Conservation (phyloP, 2,329 filamentous ascomycete genomes). For the Aspergillus puulaauensis region DNA sequence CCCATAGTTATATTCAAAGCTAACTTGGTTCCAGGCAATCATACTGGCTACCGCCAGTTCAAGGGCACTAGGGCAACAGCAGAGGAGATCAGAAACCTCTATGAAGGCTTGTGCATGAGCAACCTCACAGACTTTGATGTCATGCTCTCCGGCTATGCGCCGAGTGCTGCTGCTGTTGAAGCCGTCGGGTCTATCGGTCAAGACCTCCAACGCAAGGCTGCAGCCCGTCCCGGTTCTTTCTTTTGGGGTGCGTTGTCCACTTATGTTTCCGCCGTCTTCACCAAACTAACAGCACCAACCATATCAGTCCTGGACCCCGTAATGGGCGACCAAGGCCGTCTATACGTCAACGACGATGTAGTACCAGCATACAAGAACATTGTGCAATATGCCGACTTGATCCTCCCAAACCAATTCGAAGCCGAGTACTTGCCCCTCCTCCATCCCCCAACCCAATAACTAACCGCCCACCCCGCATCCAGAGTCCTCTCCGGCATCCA, state of each 20-base stretch:
- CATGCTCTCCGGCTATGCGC: slow-evolving; percentile 92
- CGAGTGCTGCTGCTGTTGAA: slow-evolving; percentile 78
- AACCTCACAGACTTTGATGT: slow-evolving; percentile 88
- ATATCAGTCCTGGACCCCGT: slow-evolving; percentile 81
- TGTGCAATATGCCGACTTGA: slow-evolving; percentile 79
- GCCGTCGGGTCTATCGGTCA: slow-evolving; percentile 81
- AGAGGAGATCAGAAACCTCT: slow-evolving; percentile 79
- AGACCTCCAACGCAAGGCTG: slow-evolving; percentile 70
- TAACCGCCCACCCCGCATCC: background rate
- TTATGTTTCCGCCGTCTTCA: background rate
- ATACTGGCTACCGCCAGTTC: slow-evolving; percentile 87
- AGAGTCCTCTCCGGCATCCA: slow-evolving; percentile 83
- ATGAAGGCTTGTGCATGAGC: slow-evolving; percentile 78
- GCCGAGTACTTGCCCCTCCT: slow-evolving; percentile 65
- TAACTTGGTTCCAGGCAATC: slow-evolving; percentile 68
- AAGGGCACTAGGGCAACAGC: slow-evolving; percentile 81
- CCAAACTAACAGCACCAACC: slow-evolving; percentile 3
- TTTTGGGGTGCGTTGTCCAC: slow-evolving; percentile 68
- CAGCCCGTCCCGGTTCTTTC: slow-evolving; percentile 68
- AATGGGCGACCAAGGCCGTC: slow-evolving; percentile 91
- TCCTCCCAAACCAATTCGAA: slow-evolving; percentile 96
- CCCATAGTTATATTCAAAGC: background rate
- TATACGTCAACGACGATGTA: slow-evolving; percentile 90
- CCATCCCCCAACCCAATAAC: background rate
- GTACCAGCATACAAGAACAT: slow-evolving; percentile 85